Base-by-base conservation (phyloP, 73 alveolate genomes). In the Paramecium primaurelia region DNA sequence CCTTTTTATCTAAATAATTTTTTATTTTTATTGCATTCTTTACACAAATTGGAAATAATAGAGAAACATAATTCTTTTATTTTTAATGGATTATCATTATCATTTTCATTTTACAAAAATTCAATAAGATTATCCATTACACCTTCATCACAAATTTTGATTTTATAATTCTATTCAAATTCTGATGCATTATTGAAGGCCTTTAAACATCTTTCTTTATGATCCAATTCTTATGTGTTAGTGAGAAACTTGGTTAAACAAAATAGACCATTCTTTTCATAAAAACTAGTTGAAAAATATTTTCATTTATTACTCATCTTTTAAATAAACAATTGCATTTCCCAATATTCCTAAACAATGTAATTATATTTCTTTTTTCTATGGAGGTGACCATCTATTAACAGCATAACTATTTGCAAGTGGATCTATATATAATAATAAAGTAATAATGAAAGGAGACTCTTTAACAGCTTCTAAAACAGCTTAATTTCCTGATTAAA, bases 1-100 rank as follows among this genome's bases (percentile, higher is more conserved):
- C 99, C 99, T 86, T 98, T 98, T 77, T 99, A 77, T 93, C 99
- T 97, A 93, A 98, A 97, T 92, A 97, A 97, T 86, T 98, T 98
- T 88, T 98, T 97, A 86, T 97, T 97, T 51, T 95, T 94, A 75
- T 98, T 96, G 95, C 97, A 96, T 92, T 98, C 99, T 8, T 93
- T 94, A 91, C 99, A 98, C 86, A 97, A 94, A 93, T 98, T 96
- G 26, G 99, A 95, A 40, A 97, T 96, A 14, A 98, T 98, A 75
- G 98, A 95, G 83, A 98, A 96, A n/a, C 99, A 98, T 59, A 96
- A 93, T 87, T 98, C 99, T 64, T 99, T 94, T 38, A 95, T 94
- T 60, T 97, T 98, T 44, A 98, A 94, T 32, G 99, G 97, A 92
- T 97, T 96, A 59, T 97, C 99, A 71, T 91, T 97, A 37, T 97